Evolutionary conservation across 2,329 filamentous ascomycete species (phyloP).

Genomic region (Colletotrichum navitas): DNA sequence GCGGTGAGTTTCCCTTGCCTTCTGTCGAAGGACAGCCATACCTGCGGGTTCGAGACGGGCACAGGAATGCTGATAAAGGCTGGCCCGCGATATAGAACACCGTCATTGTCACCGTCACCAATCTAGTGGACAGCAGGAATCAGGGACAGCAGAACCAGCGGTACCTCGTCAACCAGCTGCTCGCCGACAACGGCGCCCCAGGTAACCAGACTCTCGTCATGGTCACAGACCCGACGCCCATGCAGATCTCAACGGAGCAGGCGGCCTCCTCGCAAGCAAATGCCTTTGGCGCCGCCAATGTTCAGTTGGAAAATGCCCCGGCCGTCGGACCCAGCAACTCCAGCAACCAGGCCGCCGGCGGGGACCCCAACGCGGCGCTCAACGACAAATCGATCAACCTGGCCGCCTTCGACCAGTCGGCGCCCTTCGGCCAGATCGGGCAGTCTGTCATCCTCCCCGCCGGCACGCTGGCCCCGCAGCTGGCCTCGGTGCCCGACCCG

Average conservation of each 20-base stretch:
- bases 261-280: constrained; percentile 45
- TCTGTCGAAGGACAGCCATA: neutral
- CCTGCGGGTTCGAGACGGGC: neutral
- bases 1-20: constrained; percentile 47
- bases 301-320: constrained; percentile 12
- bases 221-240: constrained; percentile 52
- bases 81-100: constrained; percentile 48
- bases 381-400: constrained; percentile 40
- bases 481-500: constrained; percentile 53
- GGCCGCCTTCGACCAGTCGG: constrained; percentile 47
- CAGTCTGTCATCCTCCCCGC: constrained; percentile 53
- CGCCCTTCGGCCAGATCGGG: constrained; percentile 52
- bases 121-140: constrained; percentile 53
- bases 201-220: constrained; percentile 53
- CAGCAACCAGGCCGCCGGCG: constrained; percentile 42
- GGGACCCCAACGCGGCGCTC: constrained; percentile 40
- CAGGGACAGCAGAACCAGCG: constrained; percentile 48
- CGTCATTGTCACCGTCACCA: constrained; percentile 54
- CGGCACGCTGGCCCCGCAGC: constrained; percentile 48
- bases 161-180: constrained; percentile 56
- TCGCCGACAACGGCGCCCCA: constrained; percentile 53
- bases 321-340: constrained; percentile 26
- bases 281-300: constrained; percentile 38
- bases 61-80: neutral
- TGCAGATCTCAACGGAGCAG: constrained; percentile 49